Conservation (phyloP, 805 yeast species). For the Monosporozyma solicola region DNA sequence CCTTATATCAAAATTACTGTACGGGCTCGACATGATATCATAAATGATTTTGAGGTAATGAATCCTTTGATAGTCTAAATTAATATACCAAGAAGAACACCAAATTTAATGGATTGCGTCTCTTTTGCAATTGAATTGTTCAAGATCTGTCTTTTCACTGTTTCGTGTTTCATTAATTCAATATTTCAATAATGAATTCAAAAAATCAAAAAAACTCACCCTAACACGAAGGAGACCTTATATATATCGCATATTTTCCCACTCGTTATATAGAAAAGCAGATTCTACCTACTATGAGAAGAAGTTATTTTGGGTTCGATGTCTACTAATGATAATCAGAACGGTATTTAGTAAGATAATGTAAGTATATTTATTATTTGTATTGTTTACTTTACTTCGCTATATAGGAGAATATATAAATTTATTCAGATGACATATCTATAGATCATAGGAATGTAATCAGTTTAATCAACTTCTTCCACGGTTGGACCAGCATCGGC, state of each 20-base stretch:
- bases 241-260: no score
- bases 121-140: no score
- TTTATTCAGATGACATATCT: background rate
- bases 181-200: no score
- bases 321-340: background rate
- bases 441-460: background rate
- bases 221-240: no score
- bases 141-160: no score
- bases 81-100: no score
- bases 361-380: background rate
- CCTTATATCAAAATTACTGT: background rate
- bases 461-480: conserved; percentile 60
- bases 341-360: background rate
- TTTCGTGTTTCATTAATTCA: no score
- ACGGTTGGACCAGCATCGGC: conserved; percentile 63
- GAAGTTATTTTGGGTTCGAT: no score
- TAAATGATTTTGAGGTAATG: background rate
- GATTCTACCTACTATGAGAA: no score
- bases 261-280: no score
- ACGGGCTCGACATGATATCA: background rate
- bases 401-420: background rate
- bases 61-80: background rate
- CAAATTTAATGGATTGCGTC: no score
- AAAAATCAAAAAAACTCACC: no score
- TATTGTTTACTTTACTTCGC: background rate